Base-by-base conservation (phyloP, 176 grass and related monocot genomes). In the Carex parvula region DNA sequence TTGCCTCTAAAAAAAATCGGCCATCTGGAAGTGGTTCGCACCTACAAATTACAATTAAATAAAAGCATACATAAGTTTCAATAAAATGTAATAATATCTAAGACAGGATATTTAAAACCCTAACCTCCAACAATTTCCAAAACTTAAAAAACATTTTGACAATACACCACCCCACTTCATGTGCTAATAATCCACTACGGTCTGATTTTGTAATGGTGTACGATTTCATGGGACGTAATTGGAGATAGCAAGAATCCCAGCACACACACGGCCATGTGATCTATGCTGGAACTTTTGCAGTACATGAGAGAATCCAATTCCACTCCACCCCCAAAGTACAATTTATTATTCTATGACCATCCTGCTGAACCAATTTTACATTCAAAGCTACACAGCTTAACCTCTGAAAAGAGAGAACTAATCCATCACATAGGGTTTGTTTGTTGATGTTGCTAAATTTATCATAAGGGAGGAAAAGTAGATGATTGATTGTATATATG, bases 21-120 rank as follows among this genome's bases (percentile, higher is more conserved):
- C 93, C 96, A 92, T 99, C 96, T 81, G 93, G 93, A 89, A 99
- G 91, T 84, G 93, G 91, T 64, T 99, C 90, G 14, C 93, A 99
- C 91, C 96, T 99, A 85, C 21, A 86, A 55, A 79, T 84, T 83
- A 24, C 41, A 79, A 86, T 79, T 33, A 84, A 71, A 72, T 62
- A 39, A 37, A 68, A 75, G 56, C 52, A 65, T 57, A 71, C n/a
- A 64, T 85, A 66, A 90, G 73, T 71, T 21, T 62, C 15, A 48
- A 90, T 50, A 33, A 80, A 81, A 48, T 83, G 26, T 67, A 21
- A 30, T 22, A 79, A 64, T 26, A 68, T 84, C 18, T 30, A 48
- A 82, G 59, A 71, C 4, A 73, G 81, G 81, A 85, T 60, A 3
- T 87, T 66, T 33, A 52, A 29, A 75, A 75, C 22, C 24, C 13